Evolutionary conservation across 306 rosid species (phyloP).

Genomic region (Myrica gale): DNA sequence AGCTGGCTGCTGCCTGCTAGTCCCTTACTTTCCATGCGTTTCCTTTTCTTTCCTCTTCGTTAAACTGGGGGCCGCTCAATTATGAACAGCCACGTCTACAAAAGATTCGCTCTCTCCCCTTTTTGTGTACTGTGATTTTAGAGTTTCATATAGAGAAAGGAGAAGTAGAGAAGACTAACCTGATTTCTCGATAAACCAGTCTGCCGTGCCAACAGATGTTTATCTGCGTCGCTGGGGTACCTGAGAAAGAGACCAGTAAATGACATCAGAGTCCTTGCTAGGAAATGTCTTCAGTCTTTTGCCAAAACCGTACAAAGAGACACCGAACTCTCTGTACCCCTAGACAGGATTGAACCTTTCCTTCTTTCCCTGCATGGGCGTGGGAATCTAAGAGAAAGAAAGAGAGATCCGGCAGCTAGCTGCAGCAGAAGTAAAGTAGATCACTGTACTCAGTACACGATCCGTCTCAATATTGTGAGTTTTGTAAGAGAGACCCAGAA

Average conservation of each 20-base stretch:
- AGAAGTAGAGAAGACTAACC: conserved; percentile 43
- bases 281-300: conserved; percentile 46
- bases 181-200: conserved; percentile 91
- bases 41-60: conserved; percentile 10
- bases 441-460: conserved; percentile 28
- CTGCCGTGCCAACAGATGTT: conserved; percentile 89
- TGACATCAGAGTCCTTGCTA: conserved; percentile 61
- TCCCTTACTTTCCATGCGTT: not conserved
- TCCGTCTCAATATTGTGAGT: conserved; percentile 25
- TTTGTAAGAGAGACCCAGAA: not conserved
- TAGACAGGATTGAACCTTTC: conserved; percentile 32
- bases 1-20: conserved; percentile 54
- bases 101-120: conserved; percentile 1
- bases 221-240: conserved; percentile 98
- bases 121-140: not conserved
- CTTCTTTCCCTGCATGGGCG: conserved; percentile 58
- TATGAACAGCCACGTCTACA: conserved; percentile 3
- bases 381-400: conserved; percentile 60
- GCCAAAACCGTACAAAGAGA: conserved; percentile 43
- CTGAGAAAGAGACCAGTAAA: conserved; percentile 87
- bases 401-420: conserved; percentile 44
- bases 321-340: conserved; percentile 49
- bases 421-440: conserved; percentile 32
- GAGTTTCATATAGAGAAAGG: conserved; percentile 19
- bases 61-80: conserved; percentile 32